Evolutionary conservation across 1,139 yeast genomes (phyloP), one percentile per base, ranked within the genome.

Genomic region (Yamadazyma kanchanaburiensis): DNA sequence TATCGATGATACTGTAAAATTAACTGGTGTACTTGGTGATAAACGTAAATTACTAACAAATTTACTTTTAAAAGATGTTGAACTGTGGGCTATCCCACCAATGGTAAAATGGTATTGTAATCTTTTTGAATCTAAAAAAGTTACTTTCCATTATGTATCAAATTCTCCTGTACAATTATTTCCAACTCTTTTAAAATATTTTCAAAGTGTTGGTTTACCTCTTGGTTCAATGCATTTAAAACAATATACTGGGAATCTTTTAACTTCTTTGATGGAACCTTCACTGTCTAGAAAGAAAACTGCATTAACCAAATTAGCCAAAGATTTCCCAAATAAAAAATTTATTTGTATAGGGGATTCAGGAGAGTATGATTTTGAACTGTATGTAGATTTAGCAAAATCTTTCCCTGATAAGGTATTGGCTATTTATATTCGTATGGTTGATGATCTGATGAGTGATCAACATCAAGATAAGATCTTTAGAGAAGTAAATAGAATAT

Each of bases 331-430:
- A 0, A 43, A 74, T 1, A 78, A 89, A 42, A 77, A 74, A 46
- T 91, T 91, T 50, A 68, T 91, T 13, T 65, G 95, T 33, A 71
- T 91, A 15, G 99, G 99, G 13, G 99, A 94, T 53, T 82, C 96
- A 2, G 97, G 98, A 2, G 98, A 94, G 51, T 80, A 81, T 40
- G 99, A 94, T 58, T 64, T 91, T 27, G 98, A 94, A 49, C 95
- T 97, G 0, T 94, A 91, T 51, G 71, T 77, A 5, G 83, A 82
- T 22, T 59, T 87, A 22, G 87, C 95, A 0, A 55, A 60, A 22
- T 45, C 54, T 18, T 77, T 63, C 45, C 94, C 95, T 0, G 59
- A 64, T 5, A 81, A 76, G 41, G 66, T 91, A 1, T 43, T 72
- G 18, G 94, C 84, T 1, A 86, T 94, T 5, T 88, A 79, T 52